Evolutionary conservation across 1,139 yeast species (phyloP), one percentile per base, ranked within the genome.

Genomic region (Debaryomycetaceae sp.): DNA sequence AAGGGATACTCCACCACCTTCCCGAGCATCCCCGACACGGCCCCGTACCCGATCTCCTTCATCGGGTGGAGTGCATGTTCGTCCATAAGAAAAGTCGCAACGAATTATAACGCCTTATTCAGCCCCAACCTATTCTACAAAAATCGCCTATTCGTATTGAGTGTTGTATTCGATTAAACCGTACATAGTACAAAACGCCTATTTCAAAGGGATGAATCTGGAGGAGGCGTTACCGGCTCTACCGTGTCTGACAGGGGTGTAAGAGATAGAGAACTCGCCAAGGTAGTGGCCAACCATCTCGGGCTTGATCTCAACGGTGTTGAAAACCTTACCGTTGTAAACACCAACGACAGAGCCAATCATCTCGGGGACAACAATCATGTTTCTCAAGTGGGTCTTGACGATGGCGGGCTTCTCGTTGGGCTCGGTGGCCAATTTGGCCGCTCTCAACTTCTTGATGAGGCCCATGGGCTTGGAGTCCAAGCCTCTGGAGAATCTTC

Each of bases 261-360:
- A 93, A 61, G 98, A 76, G 74, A 93, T 91, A 64, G 98, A 91
- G 85, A 93, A 91, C 78, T 93, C 99, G 76, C 96, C 99, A 63
- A 93, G 85, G 93, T 93, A 93, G 83, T 89, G 96, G 66, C 98
- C 98, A 65, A 89, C 89, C 98, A 93, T 91, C 78, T 93, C 99
- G 61, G 98, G 96, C 72, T 78, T 88, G 73, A 93, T 75, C 73
- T 93, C 99, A 70, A 91, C 96, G 61, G 83, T 85, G 95, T 89
- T 91, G 94, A 93, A 93, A 58, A 78, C 88, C 80, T 93, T 93
- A 78, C 99, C 99, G 81, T 93, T 93, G 95, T 93, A 91, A 58
- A 93, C 85, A 75, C 97, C 97, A 56, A 93, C 81, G 54, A 89
- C 95, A 44, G 96, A 86, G 64, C 98, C 98, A 61, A 93, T 88